Evolutionary conservation across 495 filamentous ascomycete genomes (phyloP), one percentile per base, ranked within the genome.

Genomic region (Xylaria flabelliformis): DNA sequence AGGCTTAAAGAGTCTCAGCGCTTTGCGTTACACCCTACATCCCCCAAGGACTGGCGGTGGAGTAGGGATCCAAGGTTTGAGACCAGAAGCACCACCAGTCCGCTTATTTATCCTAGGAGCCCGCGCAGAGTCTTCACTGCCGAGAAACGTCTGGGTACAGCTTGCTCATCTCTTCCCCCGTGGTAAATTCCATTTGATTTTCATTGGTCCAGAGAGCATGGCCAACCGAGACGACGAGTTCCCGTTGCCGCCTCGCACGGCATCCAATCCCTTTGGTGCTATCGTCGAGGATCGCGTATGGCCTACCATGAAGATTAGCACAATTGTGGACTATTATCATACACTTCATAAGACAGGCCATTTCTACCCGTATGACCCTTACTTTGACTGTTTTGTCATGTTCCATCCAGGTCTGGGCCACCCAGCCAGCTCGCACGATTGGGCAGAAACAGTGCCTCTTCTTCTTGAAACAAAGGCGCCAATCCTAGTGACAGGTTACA

Each of bases 331-430:
- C 71, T 98, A 99, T 82, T 99, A 95, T 85, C 95, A 99, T 80
- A 98, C 94, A 1, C 87, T 99, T 76, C 95, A 98, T 82, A 90
- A 95, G 75, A 90, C 95, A 1, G 89, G 91, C 41, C 85, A 93
- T 69, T 99, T 98, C 84, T 87, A 92, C 32, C 97, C 97, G 0
- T 98, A 93, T 81, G 96, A 99, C 80, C 96, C 96, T 1, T 99
- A 99, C 80, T 95, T 99, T 75, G 96, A 99, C 83, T 93, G 91
- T 78, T 94, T 99, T 75, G 89, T 99, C 77, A 87, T 97, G 64
- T 99, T 98, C 85, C 96, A 99, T 80, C 96, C 96, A 3, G 96
- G 96, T 8, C 85, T 99, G 26, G 96, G 96, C 26, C 97, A 99
- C 80, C 94, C 97, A 7, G 93, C 94, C 24, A 94, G 90, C 80